Percentiles rank a stretch among this genome's conserved stretches.
Evolutionary conservation across 805 yeast genomes (phyloP).

Genomic region (Candida railenensis): DNA sequence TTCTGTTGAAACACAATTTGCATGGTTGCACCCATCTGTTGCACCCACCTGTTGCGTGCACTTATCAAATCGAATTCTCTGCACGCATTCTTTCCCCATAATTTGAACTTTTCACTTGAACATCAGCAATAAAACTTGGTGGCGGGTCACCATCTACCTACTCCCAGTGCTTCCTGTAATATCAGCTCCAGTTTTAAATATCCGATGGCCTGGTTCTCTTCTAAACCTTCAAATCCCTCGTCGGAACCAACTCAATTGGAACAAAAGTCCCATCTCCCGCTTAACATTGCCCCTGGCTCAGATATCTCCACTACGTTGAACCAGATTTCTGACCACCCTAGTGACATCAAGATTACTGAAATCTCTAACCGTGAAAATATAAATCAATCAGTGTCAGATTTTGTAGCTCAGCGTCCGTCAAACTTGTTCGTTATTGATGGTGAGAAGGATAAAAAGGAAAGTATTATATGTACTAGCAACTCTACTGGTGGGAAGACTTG

Average conservation of each 20-base stretch:
- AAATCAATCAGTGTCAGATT: conserved; percentile 25
- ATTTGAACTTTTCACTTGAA: no score
- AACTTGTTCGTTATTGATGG: conserved; percentile 43
- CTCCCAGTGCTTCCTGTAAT: no score
- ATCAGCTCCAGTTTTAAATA: background rate
- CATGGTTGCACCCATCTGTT: background rate
- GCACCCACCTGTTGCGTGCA: background rate
- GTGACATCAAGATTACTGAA: conserved; percentile 8
- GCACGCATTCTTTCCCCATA: background rate
- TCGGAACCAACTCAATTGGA: conserved; percentile 16
- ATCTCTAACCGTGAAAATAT: conserved; percentile 10
- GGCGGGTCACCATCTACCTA: no score
- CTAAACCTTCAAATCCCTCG: conserved; percentile 3
- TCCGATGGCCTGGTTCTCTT: conserved; percentile 18
- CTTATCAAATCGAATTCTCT: background rate
- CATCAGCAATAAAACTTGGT: no score
- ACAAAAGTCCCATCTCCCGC: conserved; percentile 26
- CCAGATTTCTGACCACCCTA: conserved; percentile 20
- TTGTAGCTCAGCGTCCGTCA: conserved; percentile 29
- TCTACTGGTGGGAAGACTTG: conserved; percentile 48
- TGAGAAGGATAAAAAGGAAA: conserved; percentile 32
- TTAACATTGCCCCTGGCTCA: conserved; percentile 19
- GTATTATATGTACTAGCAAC: conserved; percentile 48
- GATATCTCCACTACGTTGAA: conserved; percentile 28
- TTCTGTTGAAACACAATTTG: background rate